Conservation (phyloP, 176 grass and related monocot species). For the Raddia distichophylla region DNA sequence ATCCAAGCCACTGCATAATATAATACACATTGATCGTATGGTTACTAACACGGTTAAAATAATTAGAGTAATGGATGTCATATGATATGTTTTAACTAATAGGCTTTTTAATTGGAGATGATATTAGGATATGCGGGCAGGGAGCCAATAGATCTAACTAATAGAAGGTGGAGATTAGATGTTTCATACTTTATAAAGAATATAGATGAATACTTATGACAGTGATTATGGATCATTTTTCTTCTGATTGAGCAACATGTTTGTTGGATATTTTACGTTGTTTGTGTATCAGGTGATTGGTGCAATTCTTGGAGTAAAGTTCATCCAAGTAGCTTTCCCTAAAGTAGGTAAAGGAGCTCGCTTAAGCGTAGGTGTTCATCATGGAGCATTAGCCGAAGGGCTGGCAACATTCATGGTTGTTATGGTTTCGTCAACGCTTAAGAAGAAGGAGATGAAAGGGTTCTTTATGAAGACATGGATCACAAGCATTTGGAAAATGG, state of each 20-base stretch:
- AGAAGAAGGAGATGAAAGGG: conserved; percentile 75
- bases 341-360: conserved; percentile 76
- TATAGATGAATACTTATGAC: not conserved
- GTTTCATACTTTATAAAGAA: not conserved
- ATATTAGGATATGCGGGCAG: conserved; percentile 1
- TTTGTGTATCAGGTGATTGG: conserved; percentile 67
- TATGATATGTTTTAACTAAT: not conserved
- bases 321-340: conserved; percentile 68
- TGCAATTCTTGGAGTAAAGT: conserved; percentile 59
- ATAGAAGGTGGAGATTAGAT: not conserved
- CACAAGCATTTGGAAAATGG: conserved; percentile 78
- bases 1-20: not conserved
- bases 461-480: conserved; percentile 99
- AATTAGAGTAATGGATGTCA: not conserved
- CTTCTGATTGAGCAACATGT: not conserved
- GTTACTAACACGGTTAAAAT: not conserved
- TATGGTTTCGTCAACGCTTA: conserved; percentile 73
- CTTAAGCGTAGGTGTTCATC: conserved; percentile 66
- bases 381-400: conserved; percentile 82
- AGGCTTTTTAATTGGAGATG: not conserved
- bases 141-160: not conserved
- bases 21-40: not conserved
- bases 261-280: conserved; percentile 23
- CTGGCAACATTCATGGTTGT: conserved; percentile 85
- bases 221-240: not conserved